These are phyloP conservation scores for Talaromyces marneffei DNA, from an alignment of 2,329 filamentous ascomycete species.

Conservation along the genomic window DNA sequence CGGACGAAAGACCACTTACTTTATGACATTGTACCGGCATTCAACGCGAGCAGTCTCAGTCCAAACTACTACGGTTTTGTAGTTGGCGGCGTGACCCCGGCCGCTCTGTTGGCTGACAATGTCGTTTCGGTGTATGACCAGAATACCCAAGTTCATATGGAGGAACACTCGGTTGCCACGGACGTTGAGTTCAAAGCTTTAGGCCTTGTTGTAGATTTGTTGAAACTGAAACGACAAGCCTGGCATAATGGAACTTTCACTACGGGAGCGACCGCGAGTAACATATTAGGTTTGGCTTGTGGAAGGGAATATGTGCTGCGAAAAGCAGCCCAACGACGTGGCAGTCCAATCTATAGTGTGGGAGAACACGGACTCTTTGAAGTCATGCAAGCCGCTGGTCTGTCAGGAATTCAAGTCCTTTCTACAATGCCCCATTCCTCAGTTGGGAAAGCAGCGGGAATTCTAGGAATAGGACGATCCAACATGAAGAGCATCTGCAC, in stretches of 20 bases:
- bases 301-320: slow-evolving; percentile 57
- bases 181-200: slow-evolving; percentile 70
- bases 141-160: slow-evolving; percentile 77
- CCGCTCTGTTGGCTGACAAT: slow-evolving; percentile 76
- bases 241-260: slow-evolving; percentile 77
- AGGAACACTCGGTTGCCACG: slow-evolving; percentile 67
- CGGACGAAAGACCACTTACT: slow-evolving; percentile 34
- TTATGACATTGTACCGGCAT: slow-evolving; percentile 45
- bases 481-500: slow-evolving; percentile 57
- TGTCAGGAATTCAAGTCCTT: slow-evolving; percentile 67
- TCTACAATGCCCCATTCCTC: slow-evolving; percentile 81
- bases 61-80: slow-evolving; percentile 83
- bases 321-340: slow-evolving; percentile 37
- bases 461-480: slow-evolving; percentile 69
- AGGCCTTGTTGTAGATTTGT: slow-evolving; percentile 60
- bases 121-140: slow-evolving; percentile 77
- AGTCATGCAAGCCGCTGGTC: slow-evolving; percentile 58
- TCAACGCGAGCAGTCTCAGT: slow-evolving; percentile 61
- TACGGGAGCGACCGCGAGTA: slow-evolving; percentile 64
- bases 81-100: slow-evolving; percentile 71
- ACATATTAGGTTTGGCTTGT: slow-evolving; percentile 60
- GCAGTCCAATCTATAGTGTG: slow-evolving; percentile 42
- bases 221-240: slow-evolving; percentile 50
- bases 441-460: slow-evolving; percentile 71
- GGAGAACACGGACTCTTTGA: slow-evolving; percentile 64